A percentile compares a stretch with the other conserved stretches of the same genome.
Conservation (phyloP, 2,329 filamentous ascomycete genomes). For the Nothopassalora personata region DNA sequence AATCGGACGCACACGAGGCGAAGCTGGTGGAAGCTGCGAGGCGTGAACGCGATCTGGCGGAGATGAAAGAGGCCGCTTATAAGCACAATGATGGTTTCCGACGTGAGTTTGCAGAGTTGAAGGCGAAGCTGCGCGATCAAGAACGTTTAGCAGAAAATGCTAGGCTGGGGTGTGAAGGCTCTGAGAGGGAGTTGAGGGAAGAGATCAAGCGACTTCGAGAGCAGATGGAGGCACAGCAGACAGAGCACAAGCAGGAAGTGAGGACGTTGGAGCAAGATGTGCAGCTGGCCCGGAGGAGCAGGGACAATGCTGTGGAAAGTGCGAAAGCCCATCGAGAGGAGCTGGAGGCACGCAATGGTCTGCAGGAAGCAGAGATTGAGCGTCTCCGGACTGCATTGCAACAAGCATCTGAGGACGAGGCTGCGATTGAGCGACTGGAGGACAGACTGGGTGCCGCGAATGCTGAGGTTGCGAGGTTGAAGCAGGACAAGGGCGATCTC, state of each 20-base stretch:
- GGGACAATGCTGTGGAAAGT: constrained; percentile 21
- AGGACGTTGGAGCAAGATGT: constrained; percentile 20
- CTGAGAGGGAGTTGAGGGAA: constrained; percentile 10
- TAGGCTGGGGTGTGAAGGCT: constrained; percentile 5
- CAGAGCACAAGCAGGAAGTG: constrained; percentile 13
- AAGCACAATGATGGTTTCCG: constrained; percentile 22
- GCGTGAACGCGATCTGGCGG: constrained; percentile 20
- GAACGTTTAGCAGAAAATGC: constrained; percentile 11
- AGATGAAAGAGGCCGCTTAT: constrained; percentile 24
- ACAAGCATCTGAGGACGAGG: constrained; percentile 14
- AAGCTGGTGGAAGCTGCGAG: constrained; percentile 17
- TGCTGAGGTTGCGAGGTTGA: constrained; percentile 20
- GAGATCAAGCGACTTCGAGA: constrained; percentile 21
- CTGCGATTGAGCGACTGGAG: constrained; percentile 20
- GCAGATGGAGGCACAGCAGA: constrained; percentile 17
- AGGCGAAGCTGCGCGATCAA: constrained; percentile 18
- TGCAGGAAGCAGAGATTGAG: constrained; percentile 19
- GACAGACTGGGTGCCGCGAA: constrained; percentile 17
- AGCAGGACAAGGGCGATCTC: constrained; percentile 8
- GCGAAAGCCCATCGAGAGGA: constrained; percentile 20
- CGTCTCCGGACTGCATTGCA: constrained; percentile 20
- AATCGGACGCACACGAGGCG: constrained; percentile 17
- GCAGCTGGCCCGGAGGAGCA: constrained; percentile 17
- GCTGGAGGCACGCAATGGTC: constrained; percentile 20
- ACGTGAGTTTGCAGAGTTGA: constrained; percentile 20